Percentiles rank a stretch among this genome's conserved stretches.
Evolutionary conservation across 805 yeast genomes (phyloP).

Genomic region (Kazachstania martiniae): DNA sequence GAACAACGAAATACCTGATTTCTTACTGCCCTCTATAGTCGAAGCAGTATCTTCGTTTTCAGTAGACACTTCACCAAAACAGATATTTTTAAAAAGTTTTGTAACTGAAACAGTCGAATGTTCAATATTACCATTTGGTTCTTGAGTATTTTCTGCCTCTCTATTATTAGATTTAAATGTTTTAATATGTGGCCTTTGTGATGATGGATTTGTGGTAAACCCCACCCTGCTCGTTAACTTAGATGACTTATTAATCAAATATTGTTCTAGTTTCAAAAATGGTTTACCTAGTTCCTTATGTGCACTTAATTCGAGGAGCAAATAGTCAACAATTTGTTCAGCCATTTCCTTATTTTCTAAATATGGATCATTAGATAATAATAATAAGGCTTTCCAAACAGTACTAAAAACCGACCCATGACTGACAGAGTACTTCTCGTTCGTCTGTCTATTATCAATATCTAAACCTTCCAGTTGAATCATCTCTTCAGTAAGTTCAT

Average conservation of each 20-base stretch:
- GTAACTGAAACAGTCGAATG: conserved; percentile 17
- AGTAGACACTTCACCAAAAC: conserved; percentile 11
- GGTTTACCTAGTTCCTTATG: conserved; percentile 51
- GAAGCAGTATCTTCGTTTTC: conserved; percentile 8
- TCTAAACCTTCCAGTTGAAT: conserved; percentile 39
- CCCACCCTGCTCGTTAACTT: conserved; percentile 4
- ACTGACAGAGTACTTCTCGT: conserved; percentile 57
- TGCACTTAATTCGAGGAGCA: conserved; percentile 43
- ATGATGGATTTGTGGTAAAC: conserved; percentile 2
- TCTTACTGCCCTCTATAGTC: conserved; percentile 16
- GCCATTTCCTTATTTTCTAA: conserved; percentile 67
- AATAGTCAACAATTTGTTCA: conserved; percentile 61
- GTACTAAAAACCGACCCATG: conserved; percentile 81
- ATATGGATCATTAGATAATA: conserved; percentile 81
- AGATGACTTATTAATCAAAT: conserved; percentile 39
- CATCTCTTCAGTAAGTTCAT: conserved; percentile 73
- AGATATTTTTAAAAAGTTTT: conserved; percentile 20
- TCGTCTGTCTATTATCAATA: conserved; percentile 12
- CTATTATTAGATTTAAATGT: conserved; percentile 6
- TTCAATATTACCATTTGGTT: too few relatives aligned
- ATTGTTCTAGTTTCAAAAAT: conserved; percentile 55
- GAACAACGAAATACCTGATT: conserved; percentile 17
- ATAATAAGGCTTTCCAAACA: conserved; percentile 75
- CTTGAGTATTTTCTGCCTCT: background rate
- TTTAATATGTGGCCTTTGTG: conserved; percentile 3